A percentile compares a stretch with the other conserved stretches of the same genome.
phyloP scores from a whole-genome alignment of 2,329 filamentous ascomycete genomes.

The Madurella fahalii region DNA sequence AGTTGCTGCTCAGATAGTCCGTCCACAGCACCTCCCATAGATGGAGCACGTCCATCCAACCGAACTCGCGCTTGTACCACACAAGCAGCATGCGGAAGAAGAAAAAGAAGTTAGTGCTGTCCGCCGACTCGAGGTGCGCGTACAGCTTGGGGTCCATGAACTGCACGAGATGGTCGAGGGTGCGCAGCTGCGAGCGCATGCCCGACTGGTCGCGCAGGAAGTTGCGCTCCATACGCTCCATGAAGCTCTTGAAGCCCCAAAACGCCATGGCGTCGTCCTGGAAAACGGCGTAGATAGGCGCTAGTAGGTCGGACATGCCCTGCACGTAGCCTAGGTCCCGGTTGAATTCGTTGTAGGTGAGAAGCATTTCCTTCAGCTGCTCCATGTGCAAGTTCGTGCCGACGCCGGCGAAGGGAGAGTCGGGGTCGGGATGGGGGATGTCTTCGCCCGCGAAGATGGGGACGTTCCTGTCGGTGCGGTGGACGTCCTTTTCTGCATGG shows the following conservation, averaged over 20 bases:
- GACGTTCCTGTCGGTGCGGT: slow-evolving; percentile 90
- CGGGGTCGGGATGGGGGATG: slow-evolving; percentile 91
- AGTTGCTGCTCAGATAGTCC: slow-evolving; percentile 81
- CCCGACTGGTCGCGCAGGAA: slow-evolving; percentile 94
- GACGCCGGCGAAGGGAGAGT: slow-evolving; percentile 86
- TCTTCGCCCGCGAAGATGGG: slow-evolving; percentile 96
- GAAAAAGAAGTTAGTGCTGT: slow-evolving; percentile 99
- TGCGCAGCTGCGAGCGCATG: slow-evolving; percentile 87
- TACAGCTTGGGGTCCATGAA: slow-evolving; percentile 96
- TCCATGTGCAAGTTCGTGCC: slow-evolving; percentile 97
- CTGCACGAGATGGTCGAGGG: slow-evolving; percentile 90
- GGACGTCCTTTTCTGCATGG: slow-evolving; percentile 88
- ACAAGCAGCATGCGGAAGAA: slow-evolving; percentile 99
- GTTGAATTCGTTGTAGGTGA: slow-evolving; percentile 99
- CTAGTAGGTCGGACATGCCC: slow-evolving; percentile 95
- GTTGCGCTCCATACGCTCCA: slow-evolving; percentile 97
- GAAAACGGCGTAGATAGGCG: slow-evolving; percentile 93
- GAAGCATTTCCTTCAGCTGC: slow-evolving; percentile 98
- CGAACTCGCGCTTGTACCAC: slow-evolving; percentile 98
- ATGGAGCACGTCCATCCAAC: slow-evolving; percentile 78
- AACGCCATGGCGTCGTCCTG: slow-evolving; percentile 97
- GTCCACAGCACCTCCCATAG: slow-evolving; percentile 96
- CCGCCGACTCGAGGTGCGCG: slow-evolving; percentile 79
- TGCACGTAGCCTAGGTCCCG: slow-evolving; percentile 93
- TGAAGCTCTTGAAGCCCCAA: slow-evolving; percentile 93